Conservation (phyloP, 2,329 filamentous ascomycete genomes). For the Exserohilum rostratum region DNA sequence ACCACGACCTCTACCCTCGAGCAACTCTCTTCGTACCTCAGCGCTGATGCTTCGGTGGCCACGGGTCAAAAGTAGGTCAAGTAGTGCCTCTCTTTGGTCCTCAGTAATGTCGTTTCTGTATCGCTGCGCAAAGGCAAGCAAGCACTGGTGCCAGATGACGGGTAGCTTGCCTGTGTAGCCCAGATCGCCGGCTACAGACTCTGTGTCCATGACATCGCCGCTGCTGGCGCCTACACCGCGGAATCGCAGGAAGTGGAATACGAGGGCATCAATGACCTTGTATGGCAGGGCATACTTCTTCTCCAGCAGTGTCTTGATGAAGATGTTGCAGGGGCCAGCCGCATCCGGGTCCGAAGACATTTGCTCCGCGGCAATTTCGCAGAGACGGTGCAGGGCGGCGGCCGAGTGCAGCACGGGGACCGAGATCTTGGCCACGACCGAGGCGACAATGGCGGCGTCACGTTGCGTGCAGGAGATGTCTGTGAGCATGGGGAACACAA, state of each 20-base stretch:
- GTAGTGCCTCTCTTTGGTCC: slow-evolving; percentile 86
- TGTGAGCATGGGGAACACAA: slow-evolving; percentile 87
- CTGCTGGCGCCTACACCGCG: slow-evolving; percentile 69
- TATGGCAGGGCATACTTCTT: slow-evolving; percentile 97
- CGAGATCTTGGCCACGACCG: slow-evolving; percentile 81
- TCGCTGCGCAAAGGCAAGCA: slow-evolving; percentile 89
- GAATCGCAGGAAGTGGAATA: slow-evolving; percentile 96
- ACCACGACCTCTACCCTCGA: slow-evolving; percentile 86
- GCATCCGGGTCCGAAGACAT: slow-evolving; percentile 82
- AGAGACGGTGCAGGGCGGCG: slow-evolving; percentile 86
- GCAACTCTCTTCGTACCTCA: slow-evolving; percentile 84
- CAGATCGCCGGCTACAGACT: slow-evolving; percentile 42
- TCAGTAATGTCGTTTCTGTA: slow-evolving; percentile 97
- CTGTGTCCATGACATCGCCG: slow-evolving; percentile 60
- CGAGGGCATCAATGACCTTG: slow-evolving; percentile 90
- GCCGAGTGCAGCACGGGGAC: slow-evolving; percentile 92
- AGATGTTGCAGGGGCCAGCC: slow-evolving; percentile 90
- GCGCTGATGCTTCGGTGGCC: slow-evolving; percentile 89
- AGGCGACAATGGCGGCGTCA: slow-evolving; percentile 90
- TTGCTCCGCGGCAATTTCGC: slow-evolving; percentile 92
- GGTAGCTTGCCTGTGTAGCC: slow-evolving; percentile 72
- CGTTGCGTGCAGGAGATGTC: slow-evolving; percentile 88
- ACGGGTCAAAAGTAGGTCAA: slow-evolving; percentile 83
- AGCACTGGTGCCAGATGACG: slow-evolving; percentile 94
- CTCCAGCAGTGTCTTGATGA: slow-evolving; percentile 90